These are phyloP conservation scores for Durusdinium trenchii DNA, from an alignment of 73 alveolate species.

Conservation along the genomic window DNA sequence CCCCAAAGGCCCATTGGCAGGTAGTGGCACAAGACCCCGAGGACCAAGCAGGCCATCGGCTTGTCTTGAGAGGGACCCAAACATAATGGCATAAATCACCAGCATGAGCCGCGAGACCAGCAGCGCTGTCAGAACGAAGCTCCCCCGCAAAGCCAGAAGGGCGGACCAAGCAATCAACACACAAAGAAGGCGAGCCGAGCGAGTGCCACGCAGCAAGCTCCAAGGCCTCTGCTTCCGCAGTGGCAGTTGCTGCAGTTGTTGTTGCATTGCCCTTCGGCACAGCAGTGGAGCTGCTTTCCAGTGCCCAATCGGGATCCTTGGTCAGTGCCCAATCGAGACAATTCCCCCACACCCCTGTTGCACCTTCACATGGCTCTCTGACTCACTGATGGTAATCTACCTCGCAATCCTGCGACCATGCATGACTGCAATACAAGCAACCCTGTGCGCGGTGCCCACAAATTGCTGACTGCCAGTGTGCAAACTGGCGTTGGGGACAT, in stretches of 20 bases:
- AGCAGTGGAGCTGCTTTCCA: too few species aligned
- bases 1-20: background rate
- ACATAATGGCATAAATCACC: constrained; percentile 14
- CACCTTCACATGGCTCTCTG: too few species aligned
- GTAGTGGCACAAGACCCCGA: constrained; percentile 18
- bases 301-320: too few species aligned
- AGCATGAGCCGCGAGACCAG: constrained; percentile 60
- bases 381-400: too few species aligned
- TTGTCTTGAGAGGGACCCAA: constrained; percentile 28
- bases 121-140: constrained; percentile 12
- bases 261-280: too few species aligned
- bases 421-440: too few species aligned
- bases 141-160: background rate
- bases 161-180: constrained; percentile 53
- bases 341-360: too few species aligned
- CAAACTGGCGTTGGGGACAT: too few species aligned
- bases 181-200: background rate
- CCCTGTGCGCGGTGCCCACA: too few species aligned
- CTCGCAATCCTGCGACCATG: too few species aligned
- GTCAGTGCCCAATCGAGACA: too few species aligned
- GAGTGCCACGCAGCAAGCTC: constrained; percentile 1
- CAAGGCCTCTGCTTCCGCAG: constrained; percentile 55
- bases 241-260: constrained; percentile 43
- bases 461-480: too few species aligned
- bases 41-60: constrained; percentile 69